Evolutionary conservation across 805 yeast species (phyloP), one percentile per base, ranked within the genome.

Genomic region (Zygosaccharomyces bisporus): DNA sequence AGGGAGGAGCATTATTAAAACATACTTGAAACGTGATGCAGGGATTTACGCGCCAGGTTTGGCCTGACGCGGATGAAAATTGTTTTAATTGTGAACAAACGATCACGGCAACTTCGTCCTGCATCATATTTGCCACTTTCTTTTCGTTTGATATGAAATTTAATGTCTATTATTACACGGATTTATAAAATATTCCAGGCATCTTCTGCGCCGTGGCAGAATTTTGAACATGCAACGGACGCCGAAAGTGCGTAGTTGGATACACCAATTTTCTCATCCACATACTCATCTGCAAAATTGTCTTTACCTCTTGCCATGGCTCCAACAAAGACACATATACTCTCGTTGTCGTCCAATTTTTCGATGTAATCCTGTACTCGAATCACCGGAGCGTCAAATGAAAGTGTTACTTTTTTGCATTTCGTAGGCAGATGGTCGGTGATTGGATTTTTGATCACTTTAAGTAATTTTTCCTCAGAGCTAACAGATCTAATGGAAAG

Each of bases 291-390:
- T 18, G 99, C 99, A 68, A 93, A 93, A 56, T 81, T 89, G 68
- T 93, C 99, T 64, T 84, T 85, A 61, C 99, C 99, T 67, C 97
- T 82, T 16, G 99, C 99, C 96, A 93, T 93, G 37, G 99, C 96
- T 63, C 99, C 99, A 37, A 93, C 97, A 67, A 93, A 93, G 20
- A 93, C 97, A 75, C 99, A 93, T 56, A 93, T 82, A 61, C 95
- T 86, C 71, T 93, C 96, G 61, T 87, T 95, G 2, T 80, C 81
- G 56, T 81, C 95, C 56, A 93, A 71, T 46, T 83, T 83, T 32
- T 58, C 53, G 31, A 90, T 90, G 63, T 87, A 90, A 60, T 90
- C 96, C 67, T 88, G 95, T 3, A 88, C 96, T 55, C 89, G 77
- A 53, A 79, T 78, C 40, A 91, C 87, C 50, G 85, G 83, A 12